Conservation (phyloP, 1,139 yeast genomes). For the Zygosaccharomyces sapae region DNA sequence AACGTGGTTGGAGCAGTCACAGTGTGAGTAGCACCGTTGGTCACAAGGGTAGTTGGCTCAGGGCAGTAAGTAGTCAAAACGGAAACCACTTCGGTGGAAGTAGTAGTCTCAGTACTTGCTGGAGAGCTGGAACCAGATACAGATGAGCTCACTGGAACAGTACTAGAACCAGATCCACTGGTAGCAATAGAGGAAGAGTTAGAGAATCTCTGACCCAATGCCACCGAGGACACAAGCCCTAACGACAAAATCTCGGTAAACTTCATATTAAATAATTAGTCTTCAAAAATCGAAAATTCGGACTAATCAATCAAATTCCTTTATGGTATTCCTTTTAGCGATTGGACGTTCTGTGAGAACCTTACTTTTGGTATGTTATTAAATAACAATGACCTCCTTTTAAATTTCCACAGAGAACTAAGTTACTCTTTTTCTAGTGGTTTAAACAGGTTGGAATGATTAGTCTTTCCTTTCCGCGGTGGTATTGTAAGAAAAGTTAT, state of each 20-base stretch:
- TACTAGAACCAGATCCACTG: not conserved
- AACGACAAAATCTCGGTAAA: slow-evolving; percentile 7
- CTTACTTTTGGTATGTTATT: slow-evolving; percentile 1
- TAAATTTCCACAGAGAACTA: not conserved
- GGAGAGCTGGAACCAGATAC: too few species aligned
- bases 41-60: slow-evolving; percentile 34
- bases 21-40: slow-evolving; percentile 16
- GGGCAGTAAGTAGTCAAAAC: slow-evolving; percentile 60
- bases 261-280: slow-evolving; percentile 4
- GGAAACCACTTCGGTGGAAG: slow-evolving; percentile 46
- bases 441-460: slow-evolving; percentile 3
- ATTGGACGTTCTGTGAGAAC: slow-evolving; percentile 8
- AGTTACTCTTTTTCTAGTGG: not conserved
- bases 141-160: slow-evolving; percentile 3
- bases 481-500: not conserved
- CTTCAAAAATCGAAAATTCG: not conserved
- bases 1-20: slow-evolving; percentile 17
- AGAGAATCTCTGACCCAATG: slow-evolving; percentile 9
- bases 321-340: slow-evolving; percentile 3
- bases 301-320: not conserved
- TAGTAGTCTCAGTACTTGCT: slow-evolving; percentile 25
- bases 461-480: slow-evolving; percentile 7
- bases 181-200: slow-evolving; percentile 1
- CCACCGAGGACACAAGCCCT: slow-evolving; percentile 11
- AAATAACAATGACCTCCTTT: not conserved